Conservation (phyloP, 164 flowering plant genomes). For the Liriodendron chinense region DNA sequence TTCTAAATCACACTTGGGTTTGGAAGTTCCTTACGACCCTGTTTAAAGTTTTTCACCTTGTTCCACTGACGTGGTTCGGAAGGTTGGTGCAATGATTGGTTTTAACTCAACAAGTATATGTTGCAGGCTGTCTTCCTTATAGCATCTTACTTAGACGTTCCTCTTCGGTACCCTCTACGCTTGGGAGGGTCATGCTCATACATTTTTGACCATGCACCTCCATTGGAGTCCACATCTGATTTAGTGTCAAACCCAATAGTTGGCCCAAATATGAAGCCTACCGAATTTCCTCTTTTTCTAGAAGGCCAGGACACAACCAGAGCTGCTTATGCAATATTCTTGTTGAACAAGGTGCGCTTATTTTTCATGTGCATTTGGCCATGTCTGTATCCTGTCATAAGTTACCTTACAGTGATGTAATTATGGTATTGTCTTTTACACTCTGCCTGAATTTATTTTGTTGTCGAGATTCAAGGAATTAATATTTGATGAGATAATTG, state of each 20-base stretch:
- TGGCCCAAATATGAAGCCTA: slow-evolving; percentile 40
- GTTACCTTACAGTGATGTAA: no score
- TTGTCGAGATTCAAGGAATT: no score
- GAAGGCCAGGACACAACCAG: slow-evolving; percentile 96
- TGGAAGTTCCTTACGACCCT: no score
- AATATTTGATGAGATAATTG: no score
- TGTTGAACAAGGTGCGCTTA: slow-evolving; percentile 79
- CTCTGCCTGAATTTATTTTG: no score
- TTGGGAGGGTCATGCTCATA: slow-evolving; percentile 87
- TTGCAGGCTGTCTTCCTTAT: slow-evolving; percentile 77
- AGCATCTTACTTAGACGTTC: slow-evolving; percentile 82
- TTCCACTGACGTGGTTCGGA: background rate
- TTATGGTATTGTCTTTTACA: no score
- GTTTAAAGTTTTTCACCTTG: no score
- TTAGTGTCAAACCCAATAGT: slow-evolving; percentile 26
- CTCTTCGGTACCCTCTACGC: slow-evolving; percentile 80
- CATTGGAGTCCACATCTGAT: slow-evolving; percentile 54
- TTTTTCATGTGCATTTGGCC: background rate
- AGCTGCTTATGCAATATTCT: slow-evolving; percentile 95
- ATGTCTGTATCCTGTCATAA: no score
- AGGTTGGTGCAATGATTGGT: background rate
- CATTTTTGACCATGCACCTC: slow-evolving; percentile 68
- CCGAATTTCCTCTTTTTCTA: slow-evolving; percentile 87
- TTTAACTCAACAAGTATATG: slow-evolving; percentile 3
- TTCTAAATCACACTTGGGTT: no score